phyloP scores from a whole-genome alignment of 1,139 yeast species.

The Yamadazyma kanchanaburiensis region DNA sequence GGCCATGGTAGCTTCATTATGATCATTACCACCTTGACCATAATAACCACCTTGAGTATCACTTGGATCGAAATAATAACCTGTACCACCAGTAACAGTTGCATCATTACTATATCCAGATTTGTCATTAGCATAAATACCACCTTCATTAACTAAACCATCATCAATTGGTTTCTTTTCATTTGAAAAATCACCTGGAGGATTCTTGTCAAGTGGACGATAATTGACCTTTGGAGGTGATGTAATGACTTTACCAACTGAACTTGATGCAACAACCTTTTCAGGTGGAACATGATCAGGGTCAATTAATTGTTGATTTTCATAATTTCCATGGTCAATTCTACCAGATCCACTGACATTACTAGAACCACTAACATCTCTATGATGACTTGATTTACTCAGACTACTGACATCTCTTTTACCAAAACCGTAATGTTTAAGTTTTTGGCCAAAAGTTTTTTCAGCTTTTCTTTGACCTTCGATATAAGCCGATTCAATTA shows the following conservation, averaged over 20 bases:
- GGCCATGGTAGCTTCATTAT: constrained; percentile 28
- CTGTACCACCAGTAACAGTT: constrained; percentile 23
- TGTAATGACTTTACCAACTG: constrained; percentile 30
- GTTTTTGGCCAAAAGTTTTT: constrained; percentile 10
- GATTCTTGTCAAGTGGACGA: constrained; percentile 24
- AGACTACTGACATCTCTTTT: too few relatives aligned
- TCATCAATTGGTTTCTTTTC: constrained; percentile 29
- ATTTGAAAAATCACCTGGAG: constrained; percentile 33
- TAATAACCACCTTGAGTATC: constrained; percentile 35
- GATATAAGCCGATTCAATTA: constrained; percentile 18
- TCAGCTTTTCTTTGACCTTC: constrained; percentile 23
- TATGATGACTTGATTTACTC: too few relatives aligned
- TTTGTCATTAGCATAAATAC: constrained; percentile 15
- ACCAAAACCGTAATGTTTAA: constrained; percentile 10
- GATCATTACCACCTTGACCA: constrained; percentile 4
- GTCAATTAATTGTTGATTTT: too few relatives aligned
- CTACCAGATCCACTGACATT: not conserved
- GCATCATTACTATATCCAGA: constrained; percentile 32
- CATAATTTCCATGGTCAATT: not conserved
- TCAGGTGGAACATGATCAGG: constrained; percentile 1
- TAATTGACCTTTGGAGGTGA: constrained; percentile 29
- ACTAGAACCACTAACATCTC: too few relatives aligned
- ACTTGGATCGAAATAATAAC: constrained; percentile 33
- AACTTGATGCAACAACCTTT: constrained; percentile 14
- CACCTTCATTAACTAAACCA: constrained; percentile 13